Evolutionary conservation across 768 basidiomycete species (phyloP).

Genomic region (Sistotremastrum niveocremeum): DNA sequence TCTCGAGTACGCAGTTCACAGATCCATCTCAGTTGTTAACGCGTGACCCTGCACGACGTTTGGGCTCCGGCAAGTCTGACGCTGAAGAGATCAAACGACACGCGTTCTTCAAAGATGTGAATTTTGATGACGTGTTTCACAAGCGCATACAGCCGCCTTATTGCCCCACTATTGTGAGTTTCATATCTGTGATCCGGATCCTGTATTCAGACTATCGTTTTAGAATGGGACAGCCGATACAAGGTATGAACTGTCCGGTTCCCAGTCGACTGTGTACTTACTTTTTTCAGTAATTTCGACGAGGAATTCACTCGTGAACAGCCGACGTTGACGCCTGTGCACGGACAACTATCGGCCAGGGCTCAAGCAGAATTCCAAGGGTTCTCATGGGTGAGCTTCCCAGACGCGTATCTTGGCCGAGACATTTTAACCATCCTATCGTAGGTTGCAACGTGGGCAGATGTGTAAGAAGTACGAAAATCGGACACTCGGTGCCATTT

Average conservation of each 20-base stretch:
- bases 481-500: too few relatives aligned
- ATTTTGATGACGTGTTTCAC: slow-evolving; percentile 90
- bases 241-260: slow-evolving; percentile 14
- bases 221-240: slow-evolving; percentile 80
- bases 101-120: slow-evolving; percentile 97
- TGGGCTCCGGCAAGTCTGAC: slow-evolving; percentile 84
- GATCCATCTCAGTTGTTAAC: slow-evolving; percentile 57
- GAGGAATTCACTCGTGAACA: slow-evolving; percentile 95
- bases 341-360: slow-evolving; percentile 76
- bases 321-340: slow-evolving; percentile 94
- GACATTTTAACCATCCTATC: not conserved
- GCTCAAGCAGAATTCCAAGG: slow-evolving; percentile 96
- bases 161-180: slow-evolving; percentile 84
- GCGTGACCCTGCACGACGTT: slow-evolving; percentile 78
- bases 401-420: too few relatives aligned
- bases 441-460: slow-evolving; percentile 27
- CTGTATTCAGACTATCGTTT: slow-evolving; percentile 6
- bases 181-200: not conserved
- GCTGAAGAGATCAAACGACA: slow-evolving; percentile 97
- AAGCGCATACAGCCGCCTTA: slow-evolving; percentile 97
- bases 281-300: slow-evolving; percentile 60
- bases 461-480: slow-evolving; percentile 13
- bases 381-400: slow-evolving; percentile 71
- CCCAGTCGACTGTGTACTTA: not conserved
- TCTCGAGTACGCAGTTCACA: slow-evolving; percentile 2